Evolutionary conservation across 2,329 filamentous ascomycete genomes (phyloP), one percentile per base, ranked within the genome.

Genomic region (Stachybotrys elegans): DNA sequence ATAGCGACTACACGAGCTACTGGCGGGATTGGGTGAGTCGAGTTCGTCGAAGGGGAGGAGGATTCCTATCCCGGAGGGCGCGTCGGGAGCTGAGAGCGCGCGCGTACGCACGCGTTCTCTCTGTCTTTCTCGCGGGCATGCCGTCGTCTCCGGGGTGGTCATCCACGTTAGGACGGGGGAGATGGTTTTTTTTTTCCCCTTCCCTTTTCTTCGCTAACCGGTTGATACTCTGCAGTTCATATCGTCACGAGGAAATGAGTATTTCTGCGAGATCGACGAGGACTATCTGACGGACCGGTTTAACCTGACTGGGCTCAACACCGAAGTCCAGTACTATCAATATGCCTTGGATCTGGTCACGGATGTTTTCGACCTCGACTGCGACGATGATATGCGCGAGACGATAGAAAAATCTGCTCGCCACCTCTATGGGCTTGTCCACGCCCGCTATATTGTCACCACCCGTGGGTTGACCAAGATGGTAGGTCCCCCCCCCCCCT

Each of bases 181-280:
- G n/a, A n/a, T n/a, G n/a, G n/a, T n/a, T n/a, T n/a, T n/a, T n/a
- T n/a, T n/a, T n/a, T n/a, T n/a, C n/a, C n/a, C n/a, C n/a, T n/a
- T n/a, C n/a, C n/a, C n/a, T n/a, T n/a, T n/a, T n/a, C n/a, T n/a
- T n/a, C n/a, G n/a, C n/a, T n/a, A n/a, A n/a, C n/a, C n/a, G n/a
- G n/a, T n/a, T n/a, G n/a, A n/a, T n/a, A n/a, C n/a, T n/a, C n/a
- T 29, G 32, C 61, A 98, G 93, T 98, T 98, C 67, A 96, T 97
- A 58, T 96, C 92, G 5, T 95, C 91, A 6, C 82, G 93, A 44
- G 93, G 93, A 53, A 97, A 98, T 69, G 93, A 98, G 66, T 98
- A 98, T 70, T 98, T 97, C 61, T 98, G 93, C 79, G 93, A 98
- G 65, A 97, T 98, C 59, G 93, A 98, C 68, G 93, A 98, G 66